These are phyloP conservation scores for Lolium perenne DNA, from an alignment of 176 grass and related monocot species.

Conservation along the genomic window DNA sequence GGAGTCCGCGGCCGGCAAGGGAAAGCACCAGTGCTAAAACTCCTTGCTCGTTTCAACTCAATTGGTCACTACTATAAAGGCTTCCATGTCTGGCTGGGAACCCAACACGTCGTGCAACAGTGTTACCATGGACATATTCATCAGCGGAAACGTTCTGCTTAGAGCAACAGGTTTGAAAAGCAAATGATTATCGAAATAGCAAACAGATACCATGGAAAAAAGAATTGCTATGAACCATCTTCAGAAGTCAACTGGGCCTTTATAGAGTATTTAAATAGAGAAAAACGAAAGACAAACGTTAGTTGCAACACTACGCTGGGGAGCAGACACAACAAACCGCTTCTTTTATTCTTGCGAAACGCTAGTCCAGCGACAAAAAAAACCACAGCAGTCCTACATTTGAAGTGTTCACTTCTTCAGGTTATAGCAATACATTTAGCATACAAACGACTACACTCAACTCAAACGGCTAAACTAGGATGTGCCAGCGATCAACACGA, in stretches of 20 bases:
- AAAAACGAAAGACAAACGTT: neutral
- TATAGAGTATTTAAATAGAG: neutral
- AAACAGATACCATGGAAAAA: neutral
- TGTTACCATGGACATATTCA: neutral
- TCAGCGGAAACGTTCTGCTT: neutral
- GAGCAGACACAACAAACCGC: neutral
- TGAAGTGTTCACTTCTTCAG: constrained; percentile 3
- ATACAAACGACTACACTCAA: constrained; percentile 15
- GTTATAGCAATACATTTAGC: constrained; percentile 40
- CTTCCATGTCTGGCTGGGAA: neutral
- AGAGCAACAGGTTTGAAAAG: neutral
- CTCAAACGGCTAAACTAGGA: neutral
- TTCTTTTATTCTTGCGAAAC: constrained; percentile 35
- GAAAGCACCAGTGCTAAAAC: neutral
- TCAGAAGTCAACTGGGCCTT: neutral
- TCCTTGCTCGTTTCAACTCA: too few relatives aligned
- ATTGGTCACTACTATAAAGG: neutral
- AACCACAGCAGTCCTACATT: constrained; percentile 23
- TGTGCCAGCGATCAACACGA: neutral
- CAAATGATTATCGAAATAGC: neutral
- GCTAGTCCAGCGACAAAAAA: constrained; percentile 16
- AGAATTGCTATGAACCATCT: neutral
- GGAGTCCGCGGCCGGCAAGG: constrained; percentile 18
- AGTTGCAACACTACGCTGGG: neutral
- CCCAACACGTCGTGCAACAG: neutral